Evolutionary conservation across 441 rosid species (phyloP), one percentile per base, ranked within the genome.

Genomic region (Gossypium schwendimanii): DNA sequence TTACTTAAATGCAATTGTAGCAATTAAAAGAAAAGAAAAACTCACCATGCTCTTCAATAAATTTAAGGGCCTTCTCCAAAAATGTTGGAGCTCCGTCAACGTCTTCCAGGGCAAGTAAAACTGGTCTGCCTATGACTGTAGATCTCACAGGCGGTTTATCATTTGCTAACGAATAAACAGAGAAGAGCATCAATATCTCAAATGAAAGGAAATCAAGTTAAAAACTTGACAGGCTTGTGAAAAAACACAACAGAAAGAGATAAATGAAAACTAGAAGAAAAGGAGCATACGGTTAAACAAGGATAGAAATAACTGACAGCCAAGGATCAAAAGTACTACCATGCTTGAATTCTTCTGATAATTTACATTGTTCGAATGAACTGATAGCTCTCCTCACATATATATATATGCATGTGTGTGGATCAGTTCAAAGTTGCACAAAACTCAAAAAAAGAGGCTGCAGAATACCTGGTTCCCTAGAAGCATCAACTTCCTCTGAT

Each of bases 71-170:
- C 82, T 96, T 96, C 81, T 96, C 98, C 88, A 96, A 81, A 85
- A 96, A 96, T 57, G 99, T 92, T 39, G 99, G 99, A 84, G 91
- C 76, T 76, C 98, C 99, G 79, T 96, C 98, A 73, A 88, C 96
- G 77, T 96, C 98, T 86, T 96, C 98, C 65, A 96, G 75, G 55
- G 99, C 99, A 80, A 89, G 94, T 78, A 96, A 84, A 81, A 93
- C 79, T 53, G 99, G 98, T 77, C 91, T 87, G 79, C 98, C 96
- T 58, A 87, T 47, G 71, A 94, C 88, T 20, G 84, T 77, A 75
- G 92, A 77, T 81, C 80, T 85, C 64, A 80, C 55, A 74, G 89
- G 83, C 72, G 76, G 84, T 77, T 88, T 89, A 50, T 89, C 92
- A 72, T 83, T 89, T 69, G 69, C 98, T 96, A 63, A 78, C 71